Evolutionary conservation across 176 grass and related monocot genomes (phyloP), one percentile per base, ranked within the genome.

Genomic region (Neostapfia colusana): DNA sequence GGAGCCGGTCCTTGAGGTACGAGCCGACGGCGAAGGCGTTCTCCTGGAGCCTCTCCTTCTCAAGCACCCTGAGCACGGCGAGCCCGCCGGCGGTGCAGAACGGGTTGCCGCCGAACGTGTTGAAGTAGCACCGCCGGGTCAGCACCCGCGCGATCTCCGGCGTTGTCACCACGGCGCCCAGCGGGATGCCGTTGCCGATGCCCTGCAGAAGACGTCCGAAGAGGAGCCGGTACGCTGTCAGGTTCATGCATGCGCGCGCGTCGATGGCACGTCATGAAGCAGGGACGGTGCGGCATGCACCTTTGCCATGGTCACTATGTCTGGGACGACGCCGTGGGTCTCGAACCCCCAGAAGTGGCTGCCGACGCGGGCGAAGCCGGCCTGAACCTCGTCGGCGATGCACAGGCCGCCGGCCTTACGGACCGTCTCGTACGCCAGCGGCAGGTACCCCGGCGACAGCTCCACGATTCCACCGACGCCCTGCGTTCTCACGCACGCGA

Each of bases 341-440:
- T 98, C 83, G 69, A 98, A 98, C 8, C 89, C 95, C 95, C 95
- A 98, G 83, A 95, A 98, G 60, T 98, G 95, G 83, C 87, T 94
- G 65, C 91, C 95, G 23, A 82, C 54, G 40, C 95, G 89, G 0
- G 89, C 95, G 80, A 98, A 98, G 11, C 95, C 95, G 1, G 85
- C 78, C 82, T 98, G 95, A 10, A 98, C 91, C 73, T 98, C 95
- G 76, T 98, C 95, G 39, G 95, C 95, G 79, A 98, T 95, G 86
- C 89, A 95, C 41, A 98, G 90, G 6, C 95, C 95, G 23, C 91
- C 95, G 4, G 91, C 91, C 18, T 92, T 83, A 59, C 84, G 83
- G 12, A 98, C 82, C 3, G 5, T 77, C 23, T 94, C 77, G 78
- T 98, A 95, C 43, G 69, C 95, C 59, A 90, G 63, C 12, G 95